Percentiles rank a stretch among this genome's conserved stretches.
Conservation (phyloP, 163 green algal species). For the Chloromonas sp. region DNA sequence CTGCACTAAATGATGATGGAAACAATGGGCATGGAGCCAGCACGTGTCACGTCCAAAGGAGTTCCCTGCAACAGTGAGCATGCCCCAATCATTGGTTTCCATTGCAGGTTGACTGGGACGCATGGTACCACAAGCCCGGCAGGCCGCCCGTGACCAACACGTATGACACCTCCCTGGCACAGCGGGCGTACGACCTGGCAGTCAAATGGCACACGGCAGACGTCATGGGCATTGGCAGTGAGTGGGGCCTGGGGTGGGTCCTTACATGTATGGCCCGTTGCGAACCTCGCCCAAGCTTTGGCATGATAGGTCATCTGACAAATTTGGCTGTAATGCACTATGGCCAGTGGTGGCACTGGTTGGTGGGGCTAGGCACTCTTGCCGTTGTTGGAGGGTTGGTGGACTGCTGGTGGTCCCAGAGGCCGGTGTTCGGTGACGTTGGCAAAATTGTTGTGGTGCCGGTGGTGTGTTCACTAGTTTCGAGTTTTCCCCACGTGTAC, state of each 20-base stretch:
- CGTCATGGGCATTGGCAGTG: slow-evolving; percentile 49
- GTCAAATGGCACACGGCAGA: slow-evolving; percentile 66
- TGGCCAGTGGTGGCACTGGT: too few species aligned
- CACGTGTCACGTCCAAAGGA: too few species aligned
- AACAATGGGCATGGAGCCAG: too few species aligned
- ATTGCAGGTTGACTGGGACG: slow-evolving; percentile 73
- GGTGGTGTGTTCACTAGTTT: background rate
- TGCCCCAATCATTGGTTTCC: too few species aligned
- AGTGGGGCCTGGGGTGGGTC: background rate
- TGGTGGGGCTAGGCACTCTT: too few species aligned
- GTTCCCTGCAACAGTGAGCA: too few species aligned
- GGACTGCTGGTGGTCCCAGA: background rate
- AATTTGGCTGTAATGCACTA: too few species aligned
- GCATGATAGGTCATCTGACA: background rate
- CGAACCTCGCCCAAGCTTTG: background rate
- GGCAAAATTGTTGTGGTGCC: background rate
- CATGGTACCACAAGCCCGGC: slow-evolving; percentile 70
- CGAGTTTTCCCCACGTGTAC: background rate
- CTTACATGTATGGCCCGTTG: background rate
- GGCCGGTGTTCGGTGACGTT: background rate
- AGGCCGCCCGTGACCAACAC: slow-evolving; percentile 70
- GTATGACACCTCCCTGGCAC: slow-evolving; percentile 67
- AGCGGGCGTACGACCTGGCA: slow-evolving; percentile 58
- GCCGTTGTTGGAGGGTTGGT: background rate
- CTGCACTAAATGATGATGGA: too few species aligned